phyloP scores from a whole-genome alignment of 345 rosid genomes.

The Bruguiera sexangula region DNA sequence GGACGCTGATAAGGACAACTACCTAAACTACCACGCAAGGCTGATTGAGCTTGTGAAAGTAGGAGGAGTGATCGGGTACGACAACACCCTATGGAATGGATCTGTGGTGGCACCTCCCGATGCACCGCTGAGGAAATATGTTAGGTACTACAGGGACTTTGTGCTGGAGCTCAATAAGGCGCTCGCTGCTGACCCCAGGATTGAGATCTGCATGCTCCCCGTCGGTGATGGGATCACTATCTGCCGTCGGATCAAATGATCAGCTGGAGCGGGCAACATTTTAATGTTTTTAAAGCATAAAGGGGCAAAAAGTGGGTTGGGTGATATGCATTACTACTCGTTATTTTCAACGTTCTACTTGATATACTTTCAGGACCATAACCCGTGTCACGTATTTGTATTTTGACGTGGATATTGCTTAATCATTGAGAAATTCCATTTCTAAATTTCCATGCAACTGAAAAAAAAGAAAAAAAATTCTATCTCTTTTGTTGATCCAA shows the following conservation, averaged over 20 bases:
- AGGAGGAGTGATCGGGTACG: slow-evolving; percentile 92
- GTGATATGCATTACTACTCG: no score
- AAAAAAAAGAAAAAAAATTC: no score
- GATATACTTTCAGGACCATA: no score
- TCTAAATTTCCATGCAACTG: no score
- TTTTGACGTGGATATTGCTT: neutral
- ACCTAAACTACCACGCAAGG: slow-evolving; percentile 85
- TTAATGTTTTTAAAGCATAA: neutral
- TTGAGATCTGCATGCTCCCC: slow-evolving; percentile 96
- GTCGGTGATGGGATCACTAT: slow-evolving; percentile 97
- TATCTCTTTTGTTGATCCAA: no score
- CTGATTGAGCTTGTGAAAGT: slow-evolving; percentile 78
- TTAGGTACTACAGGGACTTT: slow-evolving; percentile 84
- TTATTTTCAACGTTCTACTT: no score
- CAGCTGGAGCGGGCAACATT: neutral
- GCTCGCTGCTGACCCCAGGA: slow-evolving; percentile 93
- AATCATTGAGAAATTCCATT: slow-evolving; percentile 1
- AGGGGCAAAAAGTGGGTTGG: no score
- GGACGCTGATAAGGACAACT: slow-evolving; percentile 98
- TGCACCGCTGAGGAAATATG: slow-evolving; percentile 81
- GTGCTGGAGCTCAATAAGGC: slow-evolving; percentile 97
- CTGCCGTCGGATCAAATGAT: slow-evolving; percentile 80
- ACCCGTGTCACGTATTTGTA: no score
- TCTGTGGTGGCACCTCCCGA: slow-evolving; percentile 92
- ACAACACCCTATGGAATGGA: slow-evolving; percentile 99